These are phyloP conservation scores for Peziza echinospora DNA, from an alignment of 495 filamentous ascomycete species.

Conservation along the genomic window DNA sequence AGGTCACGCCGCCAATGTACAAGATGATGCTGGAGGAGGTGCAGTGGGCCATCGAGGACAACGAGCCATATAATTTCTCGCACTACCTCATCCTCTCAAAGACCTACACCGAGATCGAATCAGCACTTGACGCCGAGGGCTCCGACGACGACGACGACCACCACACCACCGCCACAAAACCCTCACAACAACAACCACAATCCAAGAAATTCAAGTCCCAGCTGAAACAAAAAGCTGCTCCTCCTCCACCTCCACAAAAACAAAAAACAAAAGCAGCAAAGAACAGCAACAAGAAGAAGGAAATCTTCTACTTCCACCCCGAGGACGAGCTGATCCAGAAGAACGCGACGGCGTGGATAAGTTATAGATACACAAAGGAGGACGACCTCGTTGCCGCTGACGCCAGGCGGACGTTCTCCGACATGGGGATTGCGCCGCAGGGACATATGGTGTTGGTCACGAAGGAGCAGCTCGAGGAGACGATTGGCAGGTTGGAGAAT, in stretches of 20 bases:
- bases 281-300: constrained; percentile 21
- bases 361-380: constrained; percentile 57
- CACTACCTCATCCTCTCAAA: constrained; percentile 83
- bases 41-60: constrained; percentile 66
- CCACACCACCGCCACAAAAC: no score
- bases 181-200: not conserved
- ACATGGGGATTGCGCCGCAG: constrained; percentile 59
- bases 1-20: constrained; percentile 91
- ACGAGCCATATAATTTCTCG: constrained; percentile 80
- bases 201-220: not conserved
- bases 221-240: not conserved
- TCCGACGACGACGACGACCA: constrained; percentile 3
- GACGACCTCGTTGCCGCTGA: constrained; percentile 57
- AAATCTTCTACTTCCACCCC: constrained; percentile 76
- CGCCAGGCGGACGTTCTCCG: constrained; percentile 83
- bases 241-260: constrained; percentile 47
- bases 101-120: constrained; percentile 71
- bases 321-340: constrained; percentile 81
- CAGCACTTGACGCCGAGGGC: constrained; percentile 49
- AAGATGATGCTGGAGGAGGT: constrained; percentile 87
- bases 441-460: constrained; percentile 64
- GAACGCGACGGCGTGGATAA: constrained; percentile 19
- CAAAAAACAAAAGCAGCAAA: constrained; percentile 46
- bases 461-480: constrained; percentile 31
- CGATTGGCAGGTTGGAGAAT: constrained; percentile 2